Percentiles rank a stretch among this genome's conserved stretches.
Evolutionary conservation across 345 rosid genomes (phyloP).

Genomic region (Hibiscus mutabilis): DNA sequence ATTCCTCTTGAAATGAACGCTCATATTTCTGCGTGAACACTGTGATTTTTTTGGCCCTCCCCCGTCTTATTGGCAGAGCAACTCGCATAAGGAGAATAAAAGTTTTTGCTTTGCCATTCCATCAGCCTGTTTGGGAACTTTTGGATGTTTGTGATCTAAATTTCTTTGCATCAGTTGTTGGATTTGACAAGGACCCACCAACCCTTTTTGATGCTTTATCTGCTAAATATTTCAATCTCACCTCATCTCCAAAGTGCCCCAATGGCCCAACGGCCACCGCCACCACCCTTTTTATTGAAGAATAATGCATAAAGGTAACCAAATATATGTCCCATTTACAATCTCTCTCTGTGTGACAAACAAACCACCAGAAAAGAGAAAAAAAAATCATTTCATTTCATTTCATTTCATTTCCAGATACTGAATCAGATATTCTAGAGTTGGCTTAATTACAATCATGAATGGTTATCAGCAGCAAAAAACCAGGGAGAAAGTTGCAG

Average conservation of each 20-base stretch:
- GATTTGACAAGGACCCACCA: constrained; percentile 48
- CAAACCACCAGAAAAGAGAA: too few species aligned
- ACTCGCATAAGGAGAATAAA: constrained; percentile 5
- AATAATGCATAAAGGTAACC: constrained; percentile 20
- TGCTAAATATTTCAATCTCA: constrained; percentile 29
- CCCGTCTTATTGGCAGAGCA: constrained; percentile 9
- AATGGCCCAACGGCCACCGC: constrained; percentile 24
- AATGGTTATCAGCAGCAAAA: constrained; percentile 33
- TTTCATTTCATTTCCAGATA: constrained; percentile 8
- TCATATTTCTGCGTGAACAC: constrained; percentile 5
- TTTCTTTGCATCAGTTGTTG: constrained; percentile 25
- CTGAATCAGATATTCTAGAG: constrained; percentile 17
- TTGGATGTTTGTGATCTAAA: constrained; percentile 30
- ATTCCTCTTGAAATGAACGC: constrained; percentile 29
- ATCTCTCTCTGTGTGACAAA: neutral
- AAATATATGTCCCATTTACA: constrained; percentile 11
- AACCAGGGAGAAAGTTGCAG: constrained; percentile 28
- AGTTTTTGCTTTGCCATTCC: constrained; percentile 7
- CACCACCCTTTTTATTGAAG: constrained; percentile 21
- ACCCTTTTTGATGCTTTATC: constrained; percentile 17
- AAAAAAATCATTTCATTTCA: neutral
- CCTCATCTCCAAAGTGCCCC: constrained; percentile 13
- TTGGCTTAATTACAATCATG: constrained; percentile 28
- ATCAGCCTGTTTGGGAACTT: constrained; percentile 19
- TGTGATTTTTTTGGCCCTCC: neutral